Conservation (phyloP, 2,329 filamentous ascomycete genomes). For the Paecilomyces niveus region DNA sequence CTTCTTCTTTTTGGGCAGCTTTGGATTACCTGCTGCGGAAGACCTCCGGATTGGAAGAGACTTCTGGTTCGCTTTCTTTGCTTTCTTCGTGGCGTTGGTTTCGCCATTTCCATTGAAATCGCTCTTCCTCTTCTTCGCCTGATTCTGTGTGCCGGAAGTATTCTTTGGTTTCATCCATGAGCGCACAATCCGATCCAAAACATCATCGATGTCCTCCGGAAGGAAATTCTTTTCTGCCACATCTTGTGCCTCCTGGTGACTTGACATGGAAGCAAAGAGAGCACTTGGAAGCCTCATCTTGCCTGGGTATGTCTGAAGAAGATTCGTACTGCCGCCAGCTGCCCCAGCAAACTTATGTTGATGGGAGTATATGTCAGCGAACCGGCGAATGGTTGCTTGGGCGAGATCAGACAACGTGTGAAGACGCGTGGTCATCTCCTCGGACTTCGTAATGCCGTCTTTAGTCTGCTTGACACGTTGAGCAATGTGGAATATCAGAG, state of each 20-base stretch:
- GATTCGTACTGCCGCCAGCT: slow-evolving; percentile 34
- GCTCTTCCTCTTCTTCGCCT: slow-evolving; percentile 36
- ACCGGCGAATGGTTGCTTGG: slow-evolving; percentile 73
- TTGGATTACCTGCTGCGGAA: slow-evolving; percentile 17
- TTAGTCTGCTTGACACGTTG: slow-evolving; percentile 86
- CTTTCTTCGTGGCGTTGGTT: slow-evolving; percentile 19
- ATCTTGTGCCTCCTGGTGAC: slow-evolving; percentile 70
- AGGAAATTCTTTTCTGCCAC: slow-evolving; percentile 83
- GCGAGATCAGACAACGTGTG: slow-evolving; percentile 85
- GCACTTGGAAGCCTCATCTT: slow-evolving; percentile 75
- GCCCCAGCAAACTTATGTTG: slow-evolving; percentile 38
- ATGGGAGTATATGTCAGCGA: slow-evolving; percentile 80
- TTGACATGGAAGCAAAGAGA: slow-evolving; percentile 68
- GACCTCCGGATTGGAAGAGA: slow-evolving; percentile 25
- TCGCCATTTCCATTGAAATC: slow-evolving; percentile 23
- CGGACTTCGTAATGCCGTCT: slow-evolving; percentile 62
- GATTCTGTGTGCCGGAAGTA: slow-evolving; percentile 18
- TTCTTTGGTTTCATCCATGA: slow-evolving; percentile 56
- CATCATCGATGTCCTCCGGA: slow-evolving; percentile 66
- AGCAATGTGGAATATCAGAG: slow-evolving; percentile 82
- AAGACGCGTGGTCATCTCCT: slow-evolving; percentile 45
- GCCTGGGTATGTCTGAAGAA: slow-evolving; percentile 71
- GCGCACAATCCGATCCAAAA: slow-evolving; percentile 70
- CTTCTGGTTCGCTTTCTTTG: slow-evolving; percentile 25
- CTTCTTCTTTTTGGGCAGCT: slow-evolving; percentile 27